These are phyloP conservation scores for Gossypium herbaceum DNA, from an alignment of 345 rosid species.

Conservation along the genomic window DNA sequence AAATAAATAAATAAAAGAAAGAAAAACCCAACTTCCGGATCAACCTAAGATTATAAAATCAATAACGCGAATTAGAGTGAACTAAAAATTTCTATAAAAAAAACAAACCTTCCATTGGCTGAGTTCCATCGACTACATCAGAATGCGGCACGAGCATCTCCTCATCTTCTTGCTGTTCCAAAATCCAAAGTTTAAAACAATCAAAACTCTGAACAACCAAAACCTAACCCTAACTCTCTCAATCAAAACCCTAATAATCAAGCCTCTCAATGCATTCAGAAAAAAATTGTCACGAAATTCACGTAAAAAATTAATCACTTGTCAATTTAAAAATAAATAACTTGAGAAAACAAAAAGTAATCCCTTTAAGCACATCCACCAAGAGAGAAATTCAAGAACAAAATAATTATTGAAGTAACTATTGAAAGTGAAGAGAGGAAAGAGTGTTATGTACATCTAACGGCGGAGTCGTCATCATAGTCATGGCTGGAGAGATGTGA, in stretches of 20 bases:
- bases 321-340: conserved; percentile 17
- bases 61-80: not conserved
- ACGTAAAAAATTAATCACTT: conserved; percentile 9
- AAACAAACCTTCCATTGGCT: conserved; percentile 44
- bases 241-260: conserved; percentile 30
- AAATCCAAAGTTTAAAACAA: not conserved
- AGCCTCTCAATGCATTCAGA: not conserved
- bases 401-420: not conserved
- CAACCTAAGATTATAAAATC: not conserved
- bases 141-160: conserved; percentile 43
- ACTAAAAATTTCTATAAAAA: not conserved
- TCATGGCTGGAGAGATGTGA: conserved; percentile 43
- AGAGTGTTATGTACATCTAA: conserved; percentile 48
- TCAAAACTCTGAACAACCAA: conserved; percentile 12
- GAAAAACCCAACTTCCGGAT: not conserved
- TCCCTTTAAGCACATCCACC: not conserved
- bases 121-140: conserved; percentile 33
- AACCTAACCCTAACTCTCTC: conserved; percentile 4
- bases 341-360: not conserved
- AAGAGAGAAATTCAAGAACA: not conserved
- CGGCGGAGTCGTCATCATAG: conserved; percentile 81
- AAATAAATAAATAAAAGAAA: too few species aligned
- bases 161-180: conserved; percentile 53
- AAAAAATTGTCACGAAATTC: conserved; percentile 9
- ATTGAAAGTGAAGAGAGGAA: conserved; percentile 5